phyloP scores from a whole-genome alignment of 2,329 filamentous ascomycete species.

The Trichophyton equinum region DNA sequence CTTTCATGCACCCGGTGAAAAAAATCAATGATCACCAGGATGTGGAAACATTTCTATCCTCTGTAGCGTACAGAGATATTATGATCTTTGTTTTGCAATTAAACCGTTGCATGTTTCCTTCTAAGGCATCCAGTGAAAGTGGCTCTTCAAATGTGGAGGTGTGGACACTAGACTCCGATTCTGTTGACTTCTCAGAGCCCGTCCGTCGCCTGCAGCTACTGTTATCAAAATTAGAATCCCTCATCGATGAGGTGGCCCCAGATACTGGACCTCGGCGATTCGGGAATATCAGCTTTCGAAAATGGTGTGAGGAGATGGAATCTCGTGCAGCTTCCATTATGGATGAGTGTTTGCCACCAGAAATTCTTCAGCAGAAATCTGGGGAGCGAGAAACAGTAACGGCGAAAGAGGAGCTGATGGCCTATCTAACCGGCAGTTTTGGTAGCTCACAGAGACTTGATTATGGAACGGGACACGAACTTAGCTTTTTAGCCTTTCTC shows the following conservation, averaged over 20 bases:
- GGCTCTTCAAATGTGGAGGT: constrained; percentile 29
- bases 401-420: constrained; percentile 54
- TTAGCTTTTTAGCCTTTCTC: constrained; percentile 88
- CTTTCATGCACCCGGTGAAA: constrained; percentile 60
- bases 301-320: constrained; percentile 62
- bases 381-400: constrained; percentile 27
- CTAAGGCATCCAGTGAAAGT: constrained; percentile 33
- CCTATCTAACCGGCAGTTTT: constrained; percentile 75
- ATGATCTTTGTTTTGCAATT: constrained; percentile 80
- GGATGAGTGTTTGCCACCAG: constrained; percentile 41
- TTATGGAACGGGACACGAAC: constrained; percentile 90
- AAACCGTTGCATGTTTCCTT: constrained; percentile 72
- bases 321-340: constrained; percentile 47
- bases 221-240: constrained; percentile 48
- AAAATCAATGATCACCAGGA: constrained; percentile 75
- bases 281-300: constrained; percentile 81
- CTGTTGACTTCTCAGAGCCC: constrained; percentile 40
- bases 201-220: constrained; percentile 55
- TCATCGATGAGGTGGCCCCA: constrained; percentile 69
- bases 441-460: constrained; percentile 82
- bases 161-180: constrained; percentile 36
- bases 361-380: constrained; percentile 29
- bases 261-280: constrained; percentile 78
- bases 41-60: constrained; percentile 66
- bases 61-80: constrained; percentile 75